A percentile compares a stretch with the other conserved stretches of the same genome.
phyloP scores from a whole-genome alignment of 352 stramenopile species.

The Globisporangium spinosum region DNA sequence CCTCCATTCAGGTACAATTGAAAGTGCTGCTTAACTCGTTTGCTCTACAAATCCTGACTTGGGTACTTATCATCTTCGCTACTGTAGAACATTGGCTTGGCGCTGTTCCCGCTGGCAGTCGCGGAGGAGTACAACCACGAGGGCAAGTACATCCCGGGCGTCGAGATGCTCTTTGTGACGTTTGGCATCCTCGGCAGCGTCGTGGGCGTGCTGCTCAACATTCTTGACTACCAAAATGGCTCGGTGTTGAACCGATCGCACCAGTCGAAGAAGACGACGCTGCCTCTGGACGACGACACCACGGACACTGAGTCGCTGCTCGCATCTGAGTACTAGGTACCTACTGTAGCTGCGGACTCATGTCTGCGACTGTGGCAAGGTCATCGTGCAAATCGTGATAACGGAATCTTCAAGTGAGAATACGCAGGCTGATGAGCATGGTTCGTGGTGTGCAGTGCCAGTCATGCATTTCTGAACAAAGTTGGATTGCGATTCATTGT shows the following conservation, averaged over 20 bases:
- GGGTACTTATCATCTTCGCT: neutral
- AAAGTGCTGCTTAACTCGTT: neutral
- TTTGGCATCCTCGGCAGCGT: slow-evolving; percentile 71
- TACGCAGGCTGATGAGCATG: too few relatives aligned
- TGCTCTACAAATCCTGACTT: neutral
- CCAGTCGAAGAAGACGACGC: slow-evolving; percentile 26
- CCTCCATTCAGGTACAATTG: slow-evolving; percentile 79
- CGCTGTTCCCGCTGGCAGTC: slow-evolving; percentile 74
- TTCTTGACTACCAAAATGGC: slow-evolving; percentile 75
- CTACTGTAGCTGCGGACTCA: neutral
- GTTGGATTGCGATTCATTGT: too few relatives aligned
- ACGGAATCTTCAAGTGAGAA: neutral
- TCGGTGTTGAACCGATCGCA: slow-evolving; percentile 70
- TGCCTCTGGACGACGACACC: slow-evolving; percentile 53
- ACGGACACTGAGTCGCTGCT: slow-evolving; percentile 59
- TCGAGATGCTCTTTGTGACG: slow-evolving; percentile 80
- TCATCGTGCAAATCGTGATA: neutral
- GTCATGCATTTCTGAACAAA: too few relatives aligned
- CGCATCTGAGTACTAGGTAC: slow-evolving; percentile 43
- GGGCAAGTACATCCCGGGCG: slow-evolving; percentile 70
- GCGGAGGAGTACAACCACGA: slow-evolving; percentile 69
- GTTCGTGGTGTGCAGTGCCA: too few relatives aligned
- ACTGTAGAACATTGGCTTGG: slow-evolving; percentile 73
- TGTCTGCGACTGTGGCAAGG: neutral
- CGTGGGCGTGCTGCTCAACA: slow-evolving; percentile 68